Evolutionary conservation across 2,329 filamentous ascomycete species (phyloP).

Genomic region (Alternaria solani): DNA sequence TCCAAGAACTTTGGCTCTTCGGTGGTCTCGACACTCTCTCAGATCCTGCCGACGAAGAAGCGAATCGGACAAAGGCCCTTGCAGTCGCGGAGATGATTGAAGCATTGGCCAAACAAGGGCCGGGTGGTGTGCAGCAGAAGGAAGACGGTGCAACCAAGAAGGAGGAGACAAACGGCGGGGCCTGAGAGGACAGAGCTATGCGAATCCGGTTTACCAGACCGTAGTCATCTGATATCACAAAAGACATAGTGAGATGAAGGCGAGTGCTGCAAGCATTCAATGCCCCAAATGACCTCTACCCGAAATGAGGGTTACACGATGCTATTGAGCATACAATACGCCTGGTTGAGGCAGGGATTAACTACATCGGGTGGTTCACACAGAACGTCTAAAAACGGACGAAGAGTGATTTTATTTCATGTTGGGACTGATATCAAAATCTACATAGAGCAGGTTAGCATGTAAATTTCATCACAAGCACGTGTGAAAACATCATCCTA

Average conservation of each 20-base stretch:
- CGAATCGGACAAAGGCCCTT: slow-evolving; percentile 26
- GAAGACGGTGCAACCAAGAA: not conserved
- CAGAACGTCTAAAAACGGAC: too few species aligned
- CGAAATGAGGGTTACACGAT: not conserved
- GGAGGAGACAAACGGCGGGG: slow-evolving; percentile 2
- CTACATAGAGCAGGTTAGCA: too few species aligned
- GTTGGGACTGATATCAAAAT: too few species aligned
- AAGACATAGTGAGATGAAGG: not conserved
- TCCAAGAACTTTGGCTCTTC: slow-evolving; percentile 74
- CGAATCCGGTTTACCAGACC: too few species aligned
- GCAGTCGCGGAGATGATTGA: slow-evolving; percentile 36
- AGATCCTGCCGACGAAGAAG: slow-evolving; percentile 38
- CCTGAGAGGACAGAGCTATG: not conserved
- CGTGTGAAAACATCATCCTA: too few species aligned
- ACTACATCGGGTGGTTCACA: too few species aligned
- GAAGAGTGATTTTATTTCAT: too few species aligned
- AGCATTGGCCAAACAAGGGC: slow-evolving; percentile 28
- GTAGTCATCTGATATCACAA: not conserved
- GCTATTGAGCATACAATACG: too few species aligned
- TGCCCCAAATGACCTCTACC: not conserved
- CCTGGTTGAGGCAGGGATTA: too few species aligned
- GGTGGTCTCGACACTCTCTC: slow-evolving; percentile 67
- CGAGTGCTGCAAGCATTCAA: not conserved
- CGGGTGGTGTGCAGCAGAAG: slow-evolving; percentile 7
- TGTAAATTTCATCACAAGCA: too few species aligned